phyloP scores from a whole-genome alignment of 1,284 basidiomycete species.

The Moesziomyces sp. region DNA sequence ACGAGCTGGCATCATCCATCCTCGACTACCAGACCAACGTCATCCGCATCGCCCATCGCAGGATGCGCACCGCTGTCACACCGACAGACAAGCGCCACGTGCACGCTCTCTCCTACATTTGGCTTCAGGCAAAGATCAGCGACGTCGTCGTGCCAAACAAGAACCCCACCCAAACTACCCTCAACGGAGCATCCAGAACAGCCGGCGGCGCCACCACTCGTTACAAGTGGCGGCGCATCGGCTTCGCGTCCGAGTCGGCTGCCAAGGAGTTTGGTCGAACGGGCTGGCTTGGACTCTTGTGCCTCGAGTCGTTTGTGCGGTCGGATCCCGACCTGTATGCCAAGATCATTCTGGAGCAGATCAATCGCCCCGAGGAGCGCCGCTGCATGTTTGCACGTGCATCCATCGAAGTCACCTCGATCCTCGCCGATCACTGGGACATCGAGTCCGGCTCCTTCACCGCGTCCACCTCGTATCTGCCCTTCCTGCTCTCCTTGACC shows the following conservation, averaged over 20 bases:
- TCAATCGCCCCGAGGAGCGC: constrained; percentile 79
- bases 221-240: constrained; percentile 80
- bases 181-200: constrained; percentile 67
- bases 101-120: constrained; percentile 59
- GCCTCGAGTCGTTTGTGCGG: constrained; percentile 78
- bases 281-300: constrained; percentile 77
- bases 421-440: constrained; percentile 61
- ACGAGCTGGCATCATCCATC: constrained; percentile 85
- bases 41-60: constrained; percentile 81
- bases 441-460: constrained; percentile 72
- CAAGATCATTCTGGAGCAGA: constrained; percentile 86
- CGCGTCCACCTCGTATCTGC: constrained; percentile 84
- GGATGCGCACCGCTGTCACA: constrained; percentile 78
- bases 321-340: constrained; percentile 82
- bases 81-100: constrained; percentile 62
- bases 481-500: constrained; percentile 87
- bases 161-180: constrained; percentile 69
- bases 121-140: constrained; percentile 58
- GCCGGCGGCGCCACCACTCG: constrained; percentile 68
- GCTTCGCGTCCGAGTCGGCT: constrained; percentile 82
- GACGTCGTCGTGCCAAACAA: constrained; percentile 73
- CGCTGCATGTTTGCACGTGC: constrained; percentile 87
- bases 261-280: constrained; percentile 83
- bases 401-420: constrained; percentile 85
- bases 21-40: constrained; percentile 92